A percentile compares a stretch with the other conserved stretches of the same genome.
These are phyloP conservation scores for Hamamelis virginiana DNA, from an alignment of 164 flowering plant species.

Conservation along the genomic window DNA sequence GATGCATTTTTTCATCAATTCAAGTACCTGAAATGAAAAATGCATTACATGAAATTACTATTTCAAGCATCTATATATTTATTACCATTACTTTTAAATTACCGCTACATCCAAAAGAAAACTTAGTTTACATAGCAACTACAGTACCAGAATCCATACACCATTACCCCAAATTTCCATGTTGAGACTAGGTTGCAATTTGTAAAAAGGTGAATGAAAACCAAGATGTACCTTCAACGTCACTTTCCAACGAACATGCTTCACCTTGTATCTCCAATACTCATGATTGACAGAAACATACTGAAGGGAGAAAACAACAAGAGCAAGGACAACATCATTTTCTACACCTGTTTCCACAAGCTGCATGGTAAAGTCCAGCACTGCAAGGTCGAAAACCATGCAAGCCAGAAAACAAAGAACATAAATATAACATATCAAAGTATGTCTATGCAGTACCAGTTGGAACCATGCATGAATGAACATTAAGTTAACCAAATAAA, in stretches of 20 bases:
- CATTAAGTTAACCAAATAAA: not conserved
- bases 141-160: not conserved
- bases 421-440: not conserved
- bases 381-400: slow-evolving; percentile 42
- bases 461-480: not conserved
- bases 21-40: slow-evolving; percentile 61
- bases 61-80: not conserved
- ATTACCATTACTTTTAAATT: not conserved
- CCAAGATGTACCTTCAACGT: slow-evolving; percentile 63
- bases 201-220: not conserved
- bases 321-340: slow-evolving; percentile 52
- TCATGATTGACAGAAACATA: slow-evolving; percentile 89
- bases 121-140: not conserved
- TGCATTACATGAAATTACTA: not conserved
- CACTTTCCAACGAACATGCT: slow-evolving; percentile 79
- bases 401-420: slow-evolving; percentile 9
- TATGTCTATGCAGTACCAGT: not conserved
- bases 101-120: not conserved
- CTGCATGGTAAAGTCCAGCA: slow-evolving; percentile 74
- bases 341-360: slow-evolving; percentile 75
- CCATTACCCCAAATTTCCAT: not conserved
- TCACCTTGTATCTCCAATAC: slow-evolving; percentile 81
- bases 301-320: slow-evolving; percentile 72
- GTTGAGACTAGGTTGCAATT: not conserved
- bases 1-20: slow-evolving; percentile 69